A percentile compares a stretch with the other conserved stretches of the same genome.
phyloP scores from a whole-genome alignment of 2,329 filamentous ascomycete species.

The Nigrospora sphaerica region DNA sequence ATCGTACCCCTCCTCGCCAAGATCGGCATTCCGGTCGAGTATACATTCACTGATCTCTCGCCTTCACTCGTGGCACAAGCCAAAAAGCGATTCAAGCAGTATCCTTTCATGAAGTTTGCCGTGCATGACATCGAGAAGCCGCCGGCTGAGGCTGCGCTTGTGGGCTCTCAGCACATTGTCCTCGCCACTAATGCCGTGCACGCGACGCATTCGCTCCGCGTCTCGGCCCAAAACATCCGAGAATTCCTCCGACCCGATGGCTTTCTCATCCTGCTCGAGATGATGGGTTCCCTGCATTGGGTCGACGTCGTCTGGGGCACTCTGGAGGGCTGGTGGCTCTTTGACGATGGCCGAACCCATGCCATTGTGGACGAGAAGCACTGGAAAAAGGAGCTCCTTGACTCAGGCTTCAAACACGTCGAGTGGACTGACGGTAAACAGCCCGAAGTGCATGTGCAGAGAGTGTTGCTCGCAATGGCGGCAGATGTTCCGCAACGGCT shows the following conservation, averaged over 20 bases:
- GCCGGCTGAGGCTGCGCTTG: slow-evolving; percentile 7
- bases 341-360: slow-evolving; percentile 22
- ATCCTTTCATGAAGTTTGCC: slow-evolving; percentile 18
- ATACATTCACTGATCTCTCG: slow-evolving; percentile 29
- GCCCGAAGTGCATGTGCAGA: slow-evolving; percentile 17
- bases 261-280: slow-evolving; percentile 24
- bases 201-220: slow-evolving; percentile 17
- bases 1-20: slow-evolving; percentile 13
- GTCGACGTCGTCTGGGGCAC: slow-evolving; percentile 28
- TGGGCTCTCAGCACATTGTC: slow-evolving; percentile 19
- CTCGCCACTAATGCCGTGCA: slow-evolving; percentile 26
- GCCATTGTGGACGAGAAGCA: slow-evolving; percentile 8
- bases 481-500: slow-evolving; percentile 4
- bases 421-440: slow-evolving; percentile 20
- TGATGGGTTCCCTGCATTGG: slow-evolving; percentile 20
- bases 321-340: slow-evolving; percentile 31
- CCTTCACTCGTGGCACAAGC: slow-evolving; percentile 17
- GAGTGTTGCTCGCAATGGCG: slow-evolving; percentile 20
- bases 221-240: slow-evolving; percentile 14
- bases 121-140: slow-evolving; percentile 21
- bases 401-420: slow-evolving; percentile 18
- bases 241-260: slow-evolving; percentile 22
- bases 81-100: slow-evolving; percentile 10
- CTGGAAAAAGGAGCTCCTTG: slow-evolving; percentile 17
- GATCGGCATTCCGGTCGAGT: slow-evolving; percentile 16